Evolutionary conservation across 2,329 filamentous ascomycete genomes (phyloP).

Genomic region (Phymatotrichopsis omnivora): DNA sequence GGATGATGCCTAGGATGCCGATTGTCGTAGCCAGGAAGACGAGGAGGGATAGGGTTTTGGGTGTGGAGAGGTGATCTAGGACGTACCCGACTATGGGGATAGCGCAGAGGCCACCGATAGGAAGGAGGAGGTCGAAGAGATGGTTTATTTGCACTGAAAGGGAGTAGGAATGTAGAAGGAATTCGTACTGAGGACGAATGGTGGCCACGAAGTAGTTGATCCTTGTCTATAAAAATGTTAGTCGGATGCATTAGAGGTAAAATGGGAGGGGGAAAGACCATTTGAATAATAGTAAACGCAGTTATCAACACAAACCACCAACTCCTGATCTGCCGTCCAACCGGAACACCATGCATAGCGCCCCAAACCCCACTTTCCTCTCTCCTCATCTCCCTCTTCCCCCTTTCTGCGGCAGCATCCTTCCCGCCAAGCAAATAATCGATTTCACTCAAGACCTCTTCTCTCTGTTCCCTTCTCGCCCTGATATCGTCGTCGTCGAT

Average conservation of each 20-base stretch:
- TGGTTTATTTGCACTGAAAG: conserved; percentile 63
- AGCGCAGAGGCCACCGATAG: conserved; percentile 69
- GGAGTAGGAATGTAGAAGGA: conserved; percentile 52
- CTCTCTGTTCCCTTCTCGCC: conserved; percentile 45
- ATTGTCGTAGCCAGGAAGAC: conserved; percentile 63
- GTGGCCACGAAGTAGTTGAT: conserved; percentile 94
- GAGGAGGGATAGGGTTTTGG: conserved; percentile 58
- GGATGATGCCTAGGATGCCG: conserved; percentile 65
- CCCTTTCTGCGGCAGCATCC: conserved; percentile 50
- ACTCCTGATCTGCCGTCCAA: conserved; percentile 61
- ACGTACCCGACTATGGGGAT: conserved; percentile 77
- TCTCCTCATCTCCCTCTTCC: conserved; percentile 59
- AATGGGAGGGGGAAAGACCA: conserved; percentile 32
- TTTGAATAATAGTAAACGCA: conserved; percentile 57
- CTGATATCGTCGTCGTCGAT: conserved; percentile 39
- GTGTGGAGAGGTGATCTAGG: conserved; percentile 65
- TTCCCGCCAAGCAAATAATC: conserved; percentile 61
- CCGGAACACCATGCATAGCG: conserved; percentile 63
- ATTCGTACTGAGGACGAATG: conserved; percentile 69
- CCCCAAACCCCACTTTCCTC: conserved; percentile 73
- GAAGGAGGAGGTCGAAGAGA: conserved; percentile 78
- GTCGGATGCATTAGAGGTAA: too few relatives aligned
- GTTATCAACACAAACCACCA: conserved; percentile 81
- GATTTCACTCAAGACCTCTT: conserved; percentile 58
- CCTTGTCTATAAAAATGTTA: conserved; percentile 39